Percentiles rank a stretch among this genome's conserved stretches.
Evolutionary conservation across 768 basidiomycete genomes (phyloP).

Genomic region (Macrolepiota fuliginosa): DNA sequence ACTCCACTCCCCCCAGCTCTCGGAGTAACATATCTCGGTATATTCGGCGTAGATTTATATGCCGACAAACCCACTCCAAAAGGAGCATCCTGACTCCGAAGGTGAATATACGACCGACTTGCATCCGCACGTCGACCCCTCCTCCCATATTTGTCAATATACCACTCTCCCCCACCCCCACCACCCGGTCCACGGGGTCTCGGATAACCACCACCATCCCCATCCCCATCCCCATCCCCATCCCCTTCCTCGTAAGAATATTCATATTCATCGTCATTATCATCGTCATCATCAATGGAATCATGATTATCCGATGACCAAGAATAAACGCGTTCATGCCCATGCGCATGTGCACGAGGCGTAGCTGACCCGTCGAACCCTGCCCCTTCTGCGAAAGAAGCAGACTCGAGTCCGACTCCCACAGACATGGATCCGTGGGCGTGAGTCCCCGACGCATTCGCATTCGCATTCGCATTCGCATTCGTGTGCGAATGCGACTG

Average conservation of each 20-base stretch:
- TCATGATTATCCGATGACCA: constrained; percentile 7
- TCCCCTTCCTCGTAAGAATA: not conserved
- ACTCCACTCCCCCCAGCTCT: constrained; percentile 12
- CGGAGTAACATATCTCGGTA: not conserved
- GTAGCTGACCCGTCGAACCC: not conserved
- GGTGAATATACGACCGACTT: constrained; percentile 22
- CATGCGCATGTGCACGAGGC: constrained; percentile 3
- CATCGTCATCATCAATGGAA: constrained; percentile 7
- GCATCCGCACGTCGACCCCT: constrained; percentile 18
- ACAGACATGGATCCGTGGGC: not conserved
- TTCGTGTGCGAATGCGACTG: too few species aligned
- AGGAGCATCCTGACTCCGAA: constrained; percentile 8
- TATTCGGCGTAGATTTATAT: constrained; percentile 4
- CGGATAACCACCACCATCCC: constrained; percentile 13
- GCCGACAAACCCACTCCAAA: not conserved
- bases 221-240: not conserved
- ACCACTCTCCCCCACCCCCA: constrained; percentile 21
- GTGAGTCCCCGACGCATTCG: not conserved
- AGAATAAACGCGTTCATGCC: not conserved
- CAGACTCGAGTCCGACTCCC: not conserved
- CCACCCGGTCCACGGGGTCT: constrained; percentile 24
- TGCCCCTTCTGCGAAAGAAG: not conserved
- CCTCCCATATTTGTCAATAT: constrained; percentile 15
- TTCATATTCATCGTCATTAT: not conserved
- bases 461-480: too few species aligned